Evolutionary conservation across 192 early-diverging fungal genomes (phyloP).

Genomic region (Diversispora epigaea): DNA sequence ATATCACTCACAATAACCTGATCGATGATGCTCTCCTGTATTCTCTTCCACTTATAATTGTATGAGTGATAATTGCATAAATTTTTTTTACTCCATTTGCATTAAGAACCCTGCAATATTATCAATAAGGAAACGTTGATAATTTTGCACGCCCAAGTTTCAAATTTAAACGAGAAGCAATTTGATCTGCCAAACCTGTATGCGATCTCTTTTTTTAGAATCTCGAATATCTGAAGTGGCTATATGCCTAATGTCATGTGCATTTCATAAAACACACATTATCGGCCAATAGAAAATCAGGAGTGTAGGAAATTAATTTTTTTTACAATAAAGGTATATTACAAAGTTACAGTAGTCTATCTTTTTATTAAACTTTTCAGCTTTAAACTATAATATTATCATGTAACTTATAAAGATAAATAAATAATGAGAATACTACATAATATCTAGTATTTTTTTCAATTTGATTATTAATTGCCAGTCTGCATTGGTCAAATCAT

Average conservation of each 20-base stretch:
- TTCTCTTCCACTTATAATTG: slow-evolving; percentile 80
- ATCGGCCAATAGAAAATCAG: too few species aligned
- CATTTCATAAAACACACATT: too few species aligned
- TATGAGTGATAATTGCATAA: slow-evolving; percentile 93
- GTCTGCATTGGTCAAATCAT: slow-evolving; percentile 87
- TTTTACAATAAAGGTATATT: too few species aligned
- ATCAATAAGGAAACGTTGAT: slow-evolving; percentile 88
- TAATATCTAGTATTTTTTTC: slow-evolving; percentile 56
- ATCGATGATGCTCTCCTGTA: slow-evolving; percentile 77
- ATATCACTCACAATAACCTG: slow-evolving; percentile 91
- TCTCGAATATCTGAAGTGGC: too few species aligned
- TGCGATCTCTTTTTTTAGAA: too few species aligned
- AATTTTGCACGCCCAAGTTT: slow-evolving; percentile 67
- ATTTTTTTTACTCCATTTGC: slow-evolving; percentile 87
- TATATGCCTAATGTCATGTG: too few species aligned
- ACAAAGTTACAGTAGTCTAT: too few species aligned
- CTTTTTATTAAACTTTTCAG: too few species aligned
- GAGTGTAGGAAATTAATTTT: too few species aligned
- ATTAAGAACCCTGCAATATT: slow-evolving; percentile 89
- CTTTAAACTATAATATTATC: background rate
- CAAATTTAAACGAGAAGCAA: slow-evolving; percentile 81
- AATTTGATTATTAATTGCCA: slow-evolving; percentile 79
- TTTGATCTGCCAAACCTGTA: slow-evolving; percentile 70
- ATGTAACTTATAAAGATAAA: background rate
- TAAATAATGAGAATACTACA: background rate